Evolutionary conservation across 805 yeast species (phyloP), one percentile per base, ranked within the genome.

Genomic region (Wickerhamiella sorbophila): DNA sequence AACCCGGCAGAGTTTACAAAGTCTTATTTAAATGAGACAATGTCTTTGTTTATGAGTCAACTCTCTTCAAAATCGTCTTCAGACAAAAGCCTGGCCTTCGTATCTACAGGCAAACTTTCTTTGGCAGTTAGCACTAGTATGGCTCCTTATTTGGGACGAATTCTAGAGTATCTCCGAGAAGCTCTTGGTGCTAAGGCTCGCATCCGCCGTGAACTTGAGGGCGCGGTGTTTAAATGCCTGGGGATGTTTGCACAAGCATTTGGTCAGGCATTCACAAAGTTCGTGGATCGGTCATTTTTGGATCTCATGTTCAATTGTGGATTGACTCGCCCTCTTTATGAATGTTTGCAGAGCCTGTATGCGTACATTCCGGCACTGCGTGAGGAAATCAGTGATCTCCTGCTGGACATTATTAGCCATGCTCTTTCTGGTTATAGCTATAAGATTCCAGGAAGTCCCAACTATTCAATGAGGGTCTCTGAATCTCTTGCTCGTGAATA

Each of bases 191-290:
- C 79, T 5, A 77, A 74, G 52, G 63, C 66, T n/a, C 67, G 73
- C 26, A 61, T 56, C 2, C 69, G 87, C 44, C 79, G 75, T 54
- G 86, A 80, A 38, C 75, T 80, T 35, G 94, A 84, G 49, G 79
- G 83, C 0, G 86, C 94, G 1, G 74, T 88, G 17, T 88, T 87
- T 53, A 83, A 81, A 51, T 91, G 97, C 57, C 70, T 88, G 35
- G 84, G 93, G 0, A 81, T 84, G 60, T 63, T 91, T 31, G 87
- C 95, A 0, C 70, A 71, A 20, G 88, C 97, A 0, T 84, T 88
- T 14, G 96, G 96, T 0, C 93, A 95, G 10, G 94, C 95, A 0
- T 65, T 88, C 43, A 83, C 95, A 0, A 91, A 88, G 55, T 86
- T 84, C 56, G 63, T 91, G 42, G 87, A 85, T 48, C 72, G 79